Percentiles rank a stretch among this genome's conserved stretches.
These are phyloP conservation scores for Rubus idaeus DNA, from an alignment of 306 rosid genomes.

Conservation along the genomic window DNA sequence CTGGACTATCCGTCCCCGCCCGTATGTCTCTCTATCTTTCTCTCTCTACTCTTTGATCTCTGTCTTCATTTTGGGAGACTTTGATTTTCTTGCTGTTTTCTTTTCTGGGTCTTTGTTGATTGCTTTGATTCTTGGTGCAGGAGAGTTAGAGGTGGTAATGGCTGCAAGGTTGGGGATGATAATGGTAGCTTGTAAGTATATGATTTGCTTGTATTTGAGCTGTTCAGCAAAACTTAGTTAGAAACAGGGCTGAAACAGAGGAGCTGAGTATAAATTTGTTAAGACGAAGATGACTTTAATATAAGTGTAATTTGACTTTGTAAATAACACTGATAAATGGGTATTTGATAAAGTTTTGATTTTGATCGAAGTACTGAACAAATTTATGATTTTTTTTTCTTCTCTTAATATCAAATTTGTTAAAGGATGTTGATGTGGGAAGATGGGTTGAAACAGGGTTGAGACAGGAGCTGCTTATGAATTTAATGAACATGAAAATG, in stretches of 20 bases:
- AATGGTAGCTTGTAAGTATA: slow-evolving; percentile 85
- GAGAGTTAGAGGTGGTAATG: slow-evolving; percentile 96
- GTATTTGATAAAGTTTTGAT: background rate
- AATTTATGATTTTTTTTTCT: background rate
- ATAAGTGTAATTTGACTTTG: background rate
- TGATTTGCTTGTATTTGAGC: background rate
- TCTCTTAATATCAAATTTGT: background rate
- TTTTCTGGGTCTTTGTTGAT: slow-evolving; percentile 34
- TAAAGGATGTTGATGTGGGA: background rate
- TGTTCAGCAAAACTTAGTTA: background rate
- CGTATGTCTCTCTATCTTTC: slow-evolving; percentile 47
- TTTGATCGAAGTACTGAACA: background rate
- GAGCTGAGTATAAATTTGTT: background rate
- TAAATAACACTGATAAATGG: background rate
- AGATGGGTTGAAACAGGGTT: background rate
- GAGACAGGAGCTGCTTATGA: background rate
- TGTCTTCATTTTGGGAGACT: slow-evolving; percentile 9
- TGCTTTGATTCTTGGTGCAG: slow-evolving; percentile 46
- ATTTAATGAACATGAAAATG: background rate
- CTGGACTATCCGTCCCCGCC: slow-evolving; percentile 99
- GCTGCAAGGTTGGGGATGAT: slow-evolving; percentile 99
- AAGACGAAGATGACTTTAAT: background rate
- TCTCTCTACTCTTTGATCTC: background rate
- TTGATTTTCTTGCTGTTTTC: slow-evolving; percentile 25
- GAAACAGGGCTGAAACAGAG: background rate